Conservation (phyloP, 2,329 filamentous ascomycete species). For the Ophiocordyceps polyrhachis-furcata region DNA sequence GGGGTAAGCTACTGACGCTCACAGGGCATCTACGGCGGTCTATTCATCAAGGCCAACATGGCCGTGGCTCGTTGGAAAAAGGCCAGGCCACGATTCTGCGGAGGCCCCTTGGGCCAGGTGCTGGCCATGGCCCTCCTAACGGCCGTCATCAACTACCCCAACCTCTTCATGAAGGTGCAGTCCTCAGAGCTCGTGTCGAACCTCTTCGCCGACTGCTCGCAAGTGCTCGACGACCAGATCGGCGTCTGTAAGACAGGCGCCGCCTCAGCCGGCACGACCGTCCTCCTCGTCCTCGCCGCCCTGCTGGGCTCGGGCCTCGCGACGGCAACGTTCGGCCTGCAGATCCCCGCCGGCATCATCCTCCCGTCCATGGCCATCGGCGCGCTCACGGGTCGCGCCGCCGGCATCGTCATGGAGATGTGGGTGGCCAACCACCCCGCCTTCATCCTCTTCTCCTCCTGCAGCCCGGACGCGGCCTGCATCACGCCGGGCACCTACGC, state of each 20-base stretch:
- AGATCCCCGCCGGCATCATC: conserved; percentile 94
- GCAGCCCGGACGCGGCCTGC: conserved; percentile 78
- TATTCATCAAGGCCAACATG: conserved; percentile 96
- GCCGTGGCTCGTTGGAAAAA: conserved; percentile 87
- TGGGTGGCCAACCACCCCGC: conserved; percentile 68
- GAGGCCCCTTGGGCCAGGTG: conserved; percentile 70
- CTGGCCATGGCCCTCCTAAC: conserved; percentile 56
- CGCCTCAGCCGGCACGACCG: conserved; percentile 58
- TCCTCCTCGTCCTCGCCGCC: conserved; percentile 63
- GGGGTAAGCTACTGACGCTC: not conserved
- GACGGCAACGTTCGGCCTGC: conserved; percentile 92
- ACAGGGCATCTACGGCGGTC: conserved; percentile 74
- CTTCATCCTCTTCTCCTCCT: conserved; percentile 73
- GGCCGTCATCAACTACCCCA: conserved; percentile 84
- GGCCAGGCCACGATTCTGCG: conserved; percentile 58
- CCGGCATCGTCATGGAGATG: conserved; percentile 88
- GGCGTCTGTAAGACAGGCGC: conserved; percentile 60
- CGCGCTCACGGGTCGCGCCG: conserved; percentile 76
- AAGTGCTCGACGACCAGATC: conserved; percentile 73
- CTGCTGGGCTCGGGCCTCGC: conserved; percentile 67
- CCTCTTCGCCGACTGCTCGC: conserved; percentile 74
- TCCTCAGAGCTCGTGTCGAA: conserved; percentile 99
- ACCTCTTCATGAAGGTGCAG: conserved; percentile 86
- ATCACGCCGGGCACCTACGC: conserved; percentile 97
- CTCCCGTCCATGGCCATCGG: conserved; percentile 97